A percentile compares a stretch with the other conserved stretches of the same genome.
These are phyloP conservation scores for Alternaria panax DNA, from an alignment of 2,329 filamentous ascomycete species.

Conservation along the genomic window DNA sequence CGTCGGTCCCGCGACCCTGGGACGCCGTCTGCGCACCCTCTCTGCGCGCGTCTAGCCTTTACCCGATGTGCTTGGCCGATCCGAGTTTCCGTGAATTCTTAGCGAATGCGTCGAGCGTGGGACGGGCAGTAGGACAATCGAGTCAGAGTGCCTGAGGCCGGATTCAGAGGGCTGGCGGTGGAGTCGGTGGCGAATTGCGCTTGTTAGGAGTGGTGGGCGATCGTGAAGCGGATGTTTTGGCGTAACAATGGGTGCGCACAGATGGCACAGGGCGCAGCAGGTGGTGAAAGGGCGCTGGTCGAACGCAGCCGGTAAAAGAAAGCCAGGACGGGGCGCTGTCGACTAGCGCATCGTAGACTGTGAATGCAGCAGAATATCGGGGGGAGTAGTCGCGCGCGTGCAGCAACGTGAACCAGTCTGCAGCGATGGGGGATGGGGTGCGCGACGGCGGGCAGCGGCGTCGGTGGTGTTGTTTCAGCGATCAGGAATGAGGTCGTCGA, in stretches of 20 bases:
- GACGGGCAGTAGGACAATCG: neutral
- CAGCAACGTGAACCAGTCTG: neutral
- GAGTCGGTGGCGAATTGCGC: constrained; percentile 1
- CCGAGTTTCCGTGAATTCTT: neutral
- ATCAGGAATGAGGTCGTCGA: constrained; percentile 21
- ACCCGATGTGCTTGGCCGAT: neutral
- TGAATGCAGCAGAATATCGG: constrained; percentile 3
- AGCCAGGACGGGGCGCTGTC: constrained; percentile 4
- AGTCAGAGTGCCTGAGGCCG: neutral
- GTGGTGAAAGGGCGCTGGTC: constrained; percentile 19
- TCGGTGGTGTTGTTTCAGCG: constrained; percentile 13
- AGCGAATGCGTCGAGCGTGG: neutral
- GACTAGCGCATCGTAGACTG: constrained; percentile 16
- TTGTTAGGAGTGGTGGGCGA: neutral
- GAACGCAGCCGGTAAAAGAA: constrained; percentile 19
- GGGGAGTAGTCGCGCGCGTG: constrained; percentile 20
- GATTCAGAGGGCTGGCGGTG: neutral
- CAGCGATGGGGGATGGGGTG: constrained; percentile 10
- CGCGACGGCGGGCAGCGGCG: constrained; percentile 10
- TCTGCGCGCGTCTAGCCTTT: constrained; percentile 12
- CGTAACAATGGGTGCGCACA: constrained; percentile 10
- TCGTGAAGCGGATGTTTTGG: neutral
- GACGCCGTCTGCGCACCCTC: constrained; percentile 42
- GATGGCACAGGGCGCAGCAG: constrained; percentile 9
- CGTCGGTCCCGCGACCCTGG: constrained; percentile 37